Evolutionary conservation across 1,284 basidiomycete species (phyloP).

Genomic region (Cryptococcus wingfieldii): DNA sequence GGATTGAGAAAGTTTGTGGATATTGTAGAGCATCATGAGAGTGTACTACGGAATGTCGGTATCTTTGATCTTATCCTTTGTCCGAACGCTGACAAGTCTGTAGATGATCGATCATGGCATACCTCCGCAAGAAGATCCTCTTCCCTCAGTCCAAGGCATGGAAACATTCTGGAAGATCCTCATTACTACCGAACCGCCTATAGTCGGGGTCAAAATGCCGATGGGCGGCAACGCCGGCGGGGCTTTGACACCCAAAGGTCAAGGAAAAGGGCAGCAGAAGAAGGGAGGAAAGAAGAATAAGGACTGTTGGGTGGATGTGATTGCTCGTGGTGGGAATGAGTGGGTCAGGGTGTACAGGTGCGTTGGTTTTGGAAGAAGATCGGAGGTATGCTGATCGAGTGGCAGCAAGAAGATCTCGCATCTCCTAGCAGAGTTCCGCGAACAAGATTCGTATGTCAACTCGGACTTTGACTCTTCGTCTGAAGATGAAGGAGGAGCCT

Average conservation of each 20-base stretch:
- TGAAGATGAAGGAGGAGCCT: constrained; percentile 46
- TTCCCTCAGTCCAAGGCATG: constrained; percentile 39
- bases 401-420: constrained; percentile 66
- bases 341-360: constrained; percentile 84
- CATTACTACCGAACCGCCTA: constrained; percentile 56
- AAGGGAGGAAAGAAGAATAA: constrained; percentile 48
- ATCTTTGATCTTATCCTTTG: neutral
- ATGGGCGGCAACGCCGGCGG: constrained; percentile 12
- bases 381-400: neutral
- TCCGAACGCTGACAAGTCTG: neutral
- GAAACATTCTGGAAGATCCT: constrained; percentile 64
- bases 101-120: constrained; percentile 8
- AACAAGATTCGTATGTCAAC: constrained; percentile 71
- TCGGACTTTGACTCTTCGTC: constrained; percentile 31
- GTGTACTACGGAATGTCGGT: neutral
- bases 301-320: constrained; percentile 60
- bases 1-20: constrained; percentile 27
- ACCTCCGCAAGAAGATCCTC: constrained; percentile 29
- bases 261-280: neutral
- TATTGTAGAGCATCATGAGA: constrained; percentile 16
- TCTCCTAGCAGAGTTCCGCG: constrained; percentile 70
- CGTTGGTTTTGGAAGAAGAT: constrained; percentile 38
- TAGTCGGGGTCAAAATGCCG: constrained; percentile 53
- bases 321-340: constrained; percentile 63
- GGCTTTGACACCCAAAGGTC: neutral